Conservation (phyloP, 192 early-diverging fungal genomes). For the Ambispora gerdemannii region DNA sequence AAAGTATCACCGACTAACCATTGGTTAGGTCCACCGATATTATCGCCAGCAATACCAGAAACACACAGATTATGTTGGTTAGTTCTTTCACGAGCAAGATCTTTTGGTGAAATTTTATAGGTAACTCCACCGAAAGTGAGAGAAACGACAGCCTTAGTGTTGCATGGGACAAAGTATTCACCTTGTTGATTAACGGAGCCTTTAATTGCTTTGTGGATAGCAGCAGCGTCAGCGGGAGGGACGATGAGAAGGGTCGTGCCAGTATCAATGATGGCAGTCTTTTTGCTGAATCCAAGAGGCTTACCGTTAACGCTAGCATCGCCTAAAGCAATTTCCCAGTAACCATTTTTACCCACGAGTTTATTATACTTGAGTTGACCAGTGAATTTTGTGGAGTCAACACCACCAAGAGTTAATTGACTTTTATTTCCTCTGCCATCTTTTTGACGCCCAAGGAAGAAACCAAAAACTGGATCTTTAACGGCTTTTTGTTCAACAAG, state of each 20-base stretch:
- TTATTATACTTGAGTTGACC: neutral
- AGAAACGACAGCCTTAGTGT: constrained; percentile 11
- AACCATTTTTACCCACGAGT: neutral
- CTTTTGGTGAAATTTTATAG: neutral
- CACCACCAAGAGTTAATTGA: constrained; percentile 20
- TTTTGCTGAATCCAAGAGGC: neutral
- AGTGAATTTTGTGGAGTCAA: neutral
- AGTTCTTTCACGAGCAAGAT: constrained; percentile 31
- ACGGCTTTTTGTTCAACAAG: constrained; percentile 47
- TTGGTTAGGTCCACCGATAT: constrained; percentile 19
- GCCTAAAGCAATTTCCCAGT: constrained; percentile 10
- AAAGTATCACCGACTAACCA: constrained; percentile 52
- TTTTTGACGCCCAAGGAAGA: constrained; percentile 45
- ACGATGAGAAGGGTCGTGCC: constrained; percentile 55
- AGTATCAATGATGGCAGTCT: constrained; percentile 41
- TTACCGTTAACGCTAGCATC: neutral
- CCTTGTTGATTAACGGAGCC: no score
- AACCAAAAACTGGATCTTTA: constrained; percentile 55
- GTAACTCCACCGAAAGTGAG: constrained; percentile 1
- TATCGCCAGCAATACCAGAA: constrained; percentile 34
- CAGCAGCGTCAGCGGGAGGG: constrained; percentile 33
- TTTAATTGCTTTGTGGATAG: constrained; percentile 45
- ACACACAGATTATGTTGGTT: constrained; percentile 7
- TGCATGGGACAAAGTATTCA: no score
- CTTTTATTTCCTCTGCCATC: constrained; percentile 27